These are phyloP conservation scores for Senna tora DNA, from an alignment of 306 rosid genomes.

Conservation along the genomic window DNA sequence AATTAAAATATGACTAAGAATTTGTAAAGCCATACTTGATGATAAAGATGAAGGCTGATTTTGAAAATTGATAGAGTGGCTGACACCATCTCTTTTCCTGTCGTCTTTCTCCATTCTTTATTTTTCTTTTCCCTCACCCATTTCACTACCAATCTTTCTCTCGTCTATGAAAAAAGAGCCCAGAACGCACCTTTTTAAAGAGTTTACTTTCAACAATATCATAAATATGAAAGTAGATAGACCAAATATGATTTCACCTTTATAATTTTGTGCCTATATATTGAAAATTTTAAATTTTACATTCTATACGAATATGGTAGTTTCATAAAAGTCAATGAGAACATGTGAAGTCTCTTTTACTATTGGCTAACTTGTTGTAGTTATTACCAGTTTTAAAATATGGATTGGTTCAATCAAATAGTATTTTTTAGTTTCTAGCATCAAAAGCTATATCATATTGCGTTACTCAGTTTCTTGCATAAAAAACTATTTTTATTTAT, in stretches of 20 bases:
- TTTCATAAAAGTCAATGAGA: not conserved
- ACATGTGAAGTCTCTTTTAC: not conserved
- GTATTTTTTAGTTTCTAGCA: not conserved
- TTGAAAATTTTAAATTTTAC: not conserved
- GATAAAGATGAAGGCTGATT: not conserved
- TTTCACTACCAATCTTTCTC: not conserved
- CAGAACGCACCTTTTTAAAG: not conserved
- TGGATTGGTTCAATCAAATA: not conserved
- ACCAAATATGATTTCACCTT: not conserved
- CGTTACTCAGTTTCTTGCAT: too few species aligned
- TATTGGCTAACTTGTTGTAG: not conserved
- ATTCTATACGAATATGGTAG: not conserved
- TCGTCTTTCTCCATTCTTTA: not conserved
- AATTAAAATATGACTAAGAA: not conserved
- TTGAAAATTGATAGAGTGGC: not conserved
- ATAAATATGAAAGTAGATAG: not conserved
- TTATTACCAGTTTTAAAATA: not conserved
- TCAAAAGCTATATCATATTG: too few species aligned
- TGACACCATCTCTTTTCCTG: not conserved
- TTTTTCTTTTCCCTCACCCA: not conserved
- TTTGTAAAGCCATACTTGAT: conserved; percentile 15
- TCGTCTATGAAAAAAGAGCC: not conserved
- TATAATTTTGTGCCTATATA: not conserved
- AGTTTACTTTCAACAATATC: not conserved
- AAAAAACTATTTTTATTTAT: too few species aligned